These are phyloP conservation scores for Spergularia azorica DNA, from an alignment of 179 eudicot species.

Conservation along the genomic window DNA sequence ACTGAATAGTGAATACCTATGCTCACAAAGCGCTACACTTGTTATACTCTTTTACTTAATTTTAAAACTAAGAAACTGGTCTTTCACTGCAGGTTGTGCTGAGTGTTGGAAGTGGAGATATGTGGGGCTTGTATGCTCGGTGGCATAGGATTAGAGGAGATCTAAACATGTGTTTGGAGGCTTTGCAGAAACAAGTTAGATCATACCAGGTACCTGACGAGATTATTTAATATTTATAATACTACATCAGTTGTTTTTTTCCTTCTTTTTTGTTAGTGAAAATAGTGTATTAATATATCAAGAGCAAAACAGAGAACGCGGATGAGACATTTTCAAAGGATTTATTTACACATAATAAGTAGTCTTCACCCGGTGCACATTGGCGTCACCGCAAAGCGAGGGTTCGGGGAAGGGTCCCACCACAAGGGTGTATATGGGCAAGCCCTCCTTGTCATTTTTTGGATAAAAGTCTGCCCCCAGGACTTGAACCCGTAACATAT, in stretches of 20 bases:
- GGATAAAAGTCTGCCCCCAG: no score
- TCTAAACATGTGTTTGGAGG: constrained; percentile 86
- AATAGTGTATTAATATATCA: no score
- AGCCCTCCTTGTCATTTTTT: no score
- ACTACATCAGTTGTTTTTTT: neutral
- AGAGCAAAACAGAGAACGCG: no score
- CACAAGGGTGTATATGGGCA: no score
- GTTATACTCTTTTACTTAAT: neutral
- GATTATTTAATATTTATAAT: neutral
- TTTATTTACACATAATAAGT: no score
- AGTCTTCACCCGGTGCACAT: no score
- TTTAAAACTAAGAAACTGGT: neutral
- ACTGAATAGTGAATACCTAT: neutral
- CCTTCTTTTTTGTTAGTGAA: neutral
- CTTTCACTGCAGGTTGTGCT: constrained; percentile 54
- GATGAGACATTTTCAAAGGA: no score
- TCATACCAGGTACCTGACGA: constrained; percentile 60
- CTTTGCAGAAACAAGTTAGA: constrained; percentile 86
- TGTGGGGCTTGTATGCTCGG: constrained; percentile 91
- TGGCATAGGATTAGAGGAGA: constrained; percentile 92
- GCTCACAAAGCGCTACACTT: neutral
- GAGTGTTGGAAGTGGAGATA: constrained; percentile 60
- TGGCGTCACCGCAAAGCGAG: no score
- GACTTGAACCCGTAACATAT: no score
- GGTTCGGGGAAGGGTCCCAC: no score